Evolutionary conservation across 2,329 filamentous ascomycete species (phyloP), one percentile per base, ranked within the genome.

Genomic region (Phialophora expanda): DNA sequence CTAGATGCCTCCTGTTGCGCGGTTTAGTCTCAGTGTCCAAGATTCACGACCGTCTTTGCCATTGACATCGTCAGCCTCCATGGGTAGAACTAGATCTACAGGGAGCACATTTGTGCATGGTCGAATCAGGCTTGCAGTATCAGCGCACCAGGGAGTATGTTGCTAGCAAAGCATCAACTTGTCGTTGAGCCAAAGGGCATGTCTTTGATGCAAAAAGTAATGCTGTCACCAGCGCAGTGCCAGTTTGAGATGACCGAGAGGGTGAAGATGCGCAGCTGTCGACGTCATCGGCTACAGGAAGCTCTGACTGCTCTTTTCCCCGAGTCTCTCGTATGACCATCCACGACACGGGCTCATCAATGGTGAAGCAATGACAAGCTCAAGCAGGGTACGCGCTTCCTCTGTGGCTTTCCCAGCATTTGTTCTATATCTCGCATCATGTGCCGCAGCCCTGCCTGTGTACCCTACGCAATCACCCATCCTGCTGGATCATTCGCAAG

Each of bases 401-500:
- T 34, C 3, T 6, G 34, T 55, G 24, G 53, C 22, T 14, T 14
- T 55, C 30, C 28, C 9, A 12, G 53, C 28, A 26, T 20, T 17
- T 30, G 3, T 55, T 9, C 28, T 55, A 30, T 32, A n/a, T 30
- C 28, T 55, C 7, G 28, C 28, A 4, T 55, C 28, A 9, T 20
- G 9, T 41, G 34, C 20, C 14, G 6, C 12, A 28, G 55, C 55
- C 7, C 32, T 44, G n/a, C 58, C 58, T 5, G 12, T 48, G 12
- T 44, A 22, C 46, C 46, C 41, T 24, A 26, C 55, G 7, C 61
- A 64, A 64, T 55, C 54, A n/a, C 61, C 61, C 5, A 64, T 64
- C 24, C 50, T 58, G 20, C 54, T 62, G 38, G 66, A 70, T 26
- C 68, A 70, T 55, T 57, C 68, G 6, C 68, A 70, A 63, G 66